Evolutionary conservation across 305 asterid species (phyloP), one percentile per base, ranked within the genome.

Genomic region (Ajuga reptans): DNA sequence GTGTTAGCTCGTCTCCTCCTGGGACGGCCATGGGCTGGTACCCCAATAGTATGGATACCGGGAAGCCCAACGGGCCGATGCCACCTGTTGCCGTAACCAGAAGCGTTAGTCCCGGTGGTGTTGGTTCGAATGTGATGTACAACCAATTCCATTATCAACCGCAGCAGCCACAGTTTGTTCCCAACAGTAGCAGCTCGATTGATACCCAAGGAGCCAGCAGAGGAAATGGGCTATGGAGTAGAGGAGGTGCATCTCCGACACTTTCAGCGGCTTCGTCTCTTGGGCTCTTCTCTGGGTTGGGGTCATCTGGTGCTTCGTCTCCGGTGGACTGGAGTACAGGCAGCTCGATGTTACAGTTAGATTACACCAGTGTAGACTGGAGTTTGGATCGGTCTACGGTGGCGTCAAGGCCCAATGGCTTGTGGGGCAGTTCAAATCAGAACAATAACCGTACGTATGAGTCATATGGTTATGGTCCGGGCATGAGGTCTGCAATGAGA

Each of bases 341-440:
- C 33, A 60, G 83, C 63, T 76, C 94, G 1, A 79, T 79, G 84
- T 41, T 49, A 66, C 94, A 87, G 66, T 75, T 77, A 3, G 97
- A 92, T 78, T 90, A 90, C 75, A 71, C 84, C 63, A 88, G 69
- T 80, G 81, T 90, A 64, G 98, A 92, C 80, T 92, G 98, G 98
- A 89, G 93, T 73, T 76, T 90, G 79, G 87, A 86, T 78, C 77
- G 75, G n/a, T 83, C 86, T 42, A 21, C 71, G 0, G 64, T 82
- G 34, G 34, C 75, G 8, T 56, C 83, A 4, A 78, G 85, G 74
- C 66, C 84, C 5, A 72, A 73, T 51, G 84, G 83, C 12, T 39
- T 70, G 58, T 88, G 89, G 93, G 66, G 82, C 5, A 59, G 72
- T 39, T 39, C 45, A 36, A 80, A 71, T 64, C 74, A 74, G 68